These are phyloP conservation scores for Penicillium sclerotigenum DNA, from an alignment of 2,329 filamentous ascomycete genomes.

Conservation along the genomic window DNA sequence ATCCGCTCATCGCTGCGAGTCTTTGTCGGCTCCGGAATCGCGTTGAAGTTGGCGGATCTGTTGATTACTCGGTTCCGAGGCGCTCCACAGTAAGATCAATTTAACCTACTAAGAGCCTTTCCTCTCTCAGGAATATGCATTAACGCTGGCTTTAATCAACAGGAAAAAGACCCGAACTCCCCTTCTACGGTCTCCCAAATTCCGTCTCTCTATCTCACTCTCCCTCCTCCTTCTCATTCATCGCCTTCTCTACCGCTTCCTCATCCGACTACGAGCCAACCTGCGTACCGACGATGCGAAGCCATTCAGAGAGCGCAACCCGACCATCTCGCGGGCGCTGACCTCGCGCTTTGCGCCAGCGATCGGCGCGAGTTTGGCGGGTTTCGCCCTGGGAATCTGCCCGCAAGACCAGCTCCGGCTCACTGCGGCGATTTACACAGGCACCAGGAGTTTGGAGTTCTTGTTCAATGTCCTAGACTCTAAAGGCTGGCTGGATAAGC, in stretches of 20 bases:
- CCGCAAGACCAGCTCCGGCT: slow-evolving; percentile 68
- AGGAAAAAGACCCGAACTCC: slow-evolving; percentile 41
- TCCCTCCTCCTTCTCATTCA: slow-evolving; percentile 85
- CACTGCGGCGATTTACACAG: slow-evolving; percentile 75
- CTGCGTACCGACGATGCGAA: slow-evolving; percentile 75
- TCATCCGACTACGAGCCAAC: slow-evolving; percentile 72
- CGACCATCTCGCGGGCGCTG: slow-evolving; percentile 67
- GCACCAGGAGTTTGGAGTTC: slow-evolving; percentile 81
- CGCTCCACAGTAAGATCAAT: slow-evolving; percentile 21
- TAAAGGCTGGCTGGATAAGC: slow-evolving; percentile 63
- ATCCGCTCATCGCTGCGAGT: slow-evolving; percentile 69
- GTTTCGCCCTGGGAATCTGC: slow-evolving; percentile 75
- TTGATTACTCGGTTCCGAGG: slow-evolving; percentile 37
- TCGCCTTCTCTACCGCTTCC: slow-evolving; percentile 84
- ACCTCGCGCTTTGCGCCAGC: slow-evolving; percentile 83
- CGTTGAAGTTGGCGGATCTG: slow-evolving; percentile 61
- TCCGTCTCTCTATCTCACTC: slow-evolving; percentile 76
- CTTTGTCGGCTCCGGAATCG: slow-evolving; percentile 62
- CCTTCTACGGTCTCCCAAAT: slow-evolving; percentile 58
- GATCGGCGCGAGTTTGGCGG: slow-evolving; percentile 83
- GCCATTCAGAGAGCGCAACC: slow-evolving; percentile 80
- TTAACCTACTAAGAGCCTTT: neutral
- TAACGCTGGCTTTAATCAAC: neutral
- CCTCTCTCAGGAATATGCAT: neutral
- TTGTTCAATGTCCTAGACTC: slow-evolving; percentile 79